Evolutionary conservation across 2,329 filamentous ascomycete species (phyloP).

Genomic region (Penicillium sp.): DNA sequence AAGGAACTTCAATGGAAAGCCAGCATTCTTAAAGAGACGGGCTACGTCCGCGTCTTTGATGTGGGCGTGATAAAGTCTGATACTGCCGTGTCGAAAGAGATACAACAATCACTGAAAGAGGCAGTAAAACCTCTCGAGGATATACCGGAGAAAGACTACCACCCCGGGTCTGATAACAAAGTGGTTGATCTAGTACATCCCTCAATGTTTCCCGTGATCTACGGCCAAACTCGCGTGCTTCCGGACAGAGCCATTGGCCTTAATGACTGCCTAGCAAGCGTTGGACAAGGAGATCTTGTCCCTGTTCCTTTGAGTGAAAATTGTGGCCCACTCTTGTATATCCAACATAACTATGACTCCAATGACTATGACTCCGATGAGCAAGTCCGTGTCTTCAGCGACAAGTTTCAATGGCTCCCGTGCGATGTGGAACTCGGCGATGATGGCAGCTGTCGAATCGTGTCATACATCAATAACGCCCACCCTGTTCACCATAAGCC

Average conservation of each 20-base stretch:
- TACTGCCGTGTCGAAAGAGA: conserved; percentile 41
- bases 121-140: conserved; percentile 55
- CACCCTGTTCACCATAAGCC: conserved; percentile 36
- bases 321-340: neutral
- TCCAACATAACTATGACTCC: neutral
- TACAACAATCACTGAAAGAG: conserved; percentile 46
- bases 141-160: conserved; percentile 63
- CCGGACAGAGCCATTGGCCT: conserved; percentile 19
- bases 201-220: conserved; percentile 47
- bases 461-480: conserved; percentile 18
- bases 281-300: conserved; percentile 18
- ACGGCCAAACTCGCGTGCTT: conserved; percentile 30
- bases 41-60: conserved; percentile 49
- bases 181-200: conserved; percentile 68
- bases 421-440: conserved; percentile 36
- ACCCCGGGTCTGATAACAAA: conserved; percentile 57
- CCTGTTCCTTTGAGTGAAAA: neutral
- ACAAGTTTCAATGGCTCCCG: conserved; percentile 51
- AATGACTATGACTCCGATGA: neutral
- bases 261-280: conserved; percentile 26
- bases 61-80: conserved; percentile 57
- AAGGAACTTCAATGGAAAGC: conserved; percentile 55
- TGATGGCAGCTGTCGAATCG: conserved; percentile 1
- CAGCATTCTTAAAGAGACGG: conserved; percentile 37
- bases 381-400: conserved; percentile 20